These are phyloP conservation scores for Cucurbita pepo DNA, from an alignment of 306 rosid genomes.

Conservation along the genomic window DNA sequence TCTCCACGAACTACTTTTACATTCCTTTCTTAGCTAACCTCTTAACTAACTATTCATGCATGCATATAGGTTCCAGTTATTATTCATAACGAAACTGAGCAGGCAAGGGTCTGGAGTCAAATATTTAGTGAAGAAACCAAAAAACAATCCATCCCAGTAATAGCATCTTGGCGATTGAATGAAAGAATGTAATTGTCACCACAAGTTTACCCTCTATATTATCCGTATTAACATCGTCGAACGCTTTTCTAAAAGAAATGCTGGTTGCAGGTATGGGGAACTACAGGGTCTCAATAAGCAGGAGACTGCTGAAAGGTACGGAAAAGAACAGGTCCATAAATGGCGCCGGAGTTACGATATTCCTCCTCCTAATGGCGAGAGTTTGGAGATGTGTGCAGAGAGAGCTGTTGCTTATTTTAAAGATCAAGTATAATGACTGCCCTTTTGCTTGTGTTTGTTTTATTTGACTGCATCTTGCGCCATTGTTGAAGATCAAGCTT, in stretches of 20 bases:
- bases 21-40: neutral
- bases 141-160: slow-evolving; percentile 84
- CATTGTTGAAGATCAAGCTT: neutral
- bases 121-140: slow-evolving; percentile 80
- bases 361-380: slow-evolving; percentile 97
- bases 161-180: slow-evolving; percentile 77
- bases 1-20: neutral
- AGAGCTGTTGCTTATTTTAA: slow-evolving; percentile 97
- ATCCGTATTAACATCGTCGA: neutral
- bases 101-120: slow-evolving; percentile 77
- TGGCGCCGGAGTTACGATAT: slow-evolving; percentile 96
- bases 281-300: slow-evolving; percentile 95
- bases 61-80: slow-evolving; percentile 61
- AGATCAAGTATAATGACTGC: slow-evolving; percentile 38
- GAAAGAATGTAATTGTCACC: slow-evolving; percentile 72
- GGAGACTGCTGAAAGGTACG: slow-evolving; percentile 95
- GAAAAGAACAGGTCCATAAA: slow-evolving; percentile 89
- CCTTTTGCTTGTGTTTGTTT: neutral
- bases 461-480: neutral
- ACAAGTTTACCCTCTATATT: slow-evolving; percentile 5
- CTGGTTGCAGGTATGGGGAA: slow-evolving; percentile 75
- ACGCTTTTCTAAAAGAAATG: neutral
- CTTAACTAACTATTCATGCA: slow-evolving; percentile 9
- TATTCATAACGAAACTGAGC: slow-evolving; percentile 78
- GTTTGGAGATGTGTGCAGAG: slow-evolving; percentile 98